A percentile compares a stretch with the other conserved stretches of the same genome.
Conservation (phyloP, 305 asterid species). For the Rubia balearica region DNA sequence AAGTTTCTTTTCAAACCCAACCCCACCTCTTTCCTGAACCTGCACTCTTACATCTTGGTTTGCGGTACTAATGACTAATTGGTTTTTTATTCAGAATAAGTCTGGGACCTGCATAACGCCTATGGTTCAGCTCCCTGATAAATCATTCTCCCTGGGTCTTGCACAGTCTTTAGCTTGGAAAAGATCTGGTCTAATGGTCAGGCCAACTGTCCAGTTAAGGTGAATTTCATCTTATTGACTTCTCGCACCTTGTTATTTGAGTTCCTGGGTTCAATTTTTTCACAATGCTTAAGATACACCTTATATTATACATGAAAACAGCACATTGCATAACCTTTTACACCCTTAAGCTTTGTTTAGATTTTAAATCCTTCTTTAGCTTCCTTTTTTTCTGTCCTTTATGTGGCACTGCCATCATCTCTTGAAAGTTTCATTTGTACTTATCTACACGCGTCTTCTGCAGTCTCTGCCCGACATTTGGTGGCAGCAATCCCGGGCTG, state of each 20-base stretch:
- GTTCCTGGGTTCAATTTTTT: not conserved
- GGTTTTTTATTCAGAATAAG: slow-evolving; percentile 50
- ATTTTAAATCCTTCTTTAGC: not conserved
- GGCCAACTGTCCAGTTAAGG: slow-evolving; percentile 88
- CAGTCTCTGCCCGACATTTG: slow-evolving; percentile 83
- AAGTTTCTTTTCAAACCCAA: not conserved
- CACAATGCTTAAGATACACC: not conserved
- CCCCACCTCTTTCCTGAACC: not conserved
- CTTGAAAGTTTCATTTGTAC: not conserved
- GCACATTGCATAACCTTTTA: not conserved
- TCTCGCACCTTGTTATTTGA: not conserved
- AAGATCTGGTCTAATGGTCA: slow-evolving; percentile 91
- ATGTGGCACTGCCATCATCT: not conserved
- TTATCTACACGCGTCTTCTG: not conserved
- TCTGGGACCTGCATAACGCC: slow-evolving; percentile 90
- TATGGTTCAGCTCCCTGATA: slow-evolving; percentile 81
- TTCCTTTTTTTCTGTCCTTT: not conserved
- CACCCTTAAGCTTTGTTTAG: not conserved
- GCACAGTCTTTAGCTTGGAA: slow-evolving; percentile 95
- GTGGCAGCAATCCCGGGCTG: slow-evolving; percentile 86
- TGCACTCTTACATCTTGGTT: not conserved
- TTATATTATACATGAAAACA: not conserved
- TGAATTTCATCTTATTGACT: slow-evolving; percentile 19
- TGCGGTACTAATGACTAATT: slow-evolving; percentile 3
- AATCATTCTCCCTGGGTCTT: slow-evolving; percentile 70